Conservation (phyloP, 2,329 filamentous ascomycete species). For the Colletotrichum sp. region DNA sequence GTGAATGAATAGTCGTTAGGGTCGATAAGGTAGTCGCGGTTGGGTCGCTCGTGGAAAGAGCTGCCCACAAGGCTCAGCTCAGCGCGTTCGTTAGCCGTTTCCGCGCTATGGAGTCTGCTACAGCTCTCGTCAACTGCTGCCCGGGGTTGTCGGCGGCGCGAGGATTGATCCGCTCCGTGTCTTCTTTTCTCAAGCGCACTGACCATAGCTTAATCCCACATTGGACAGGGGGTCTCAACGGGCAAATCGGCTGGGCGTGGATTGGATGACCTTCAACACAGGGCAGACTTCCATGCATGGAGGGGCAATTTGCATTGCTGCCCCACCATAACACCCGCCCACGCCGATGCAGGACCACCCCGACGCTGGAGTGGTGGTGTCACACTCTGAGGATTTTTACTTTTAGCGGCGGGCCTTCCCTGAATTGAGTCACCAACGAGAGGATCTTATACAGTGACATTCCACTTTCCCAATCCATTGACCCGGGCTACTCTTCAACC, state of each 20-base stretch:
- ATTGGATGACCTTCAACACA: constrained; percentile 17
- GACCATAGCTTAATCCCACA: constrained; percentile 37
- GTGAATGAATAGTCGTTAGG: neutral
- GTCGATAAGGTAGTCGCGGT: neutral
- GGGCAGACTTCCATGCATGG: constrained; percentile 15
- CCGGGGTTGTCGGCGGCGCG: neutral
- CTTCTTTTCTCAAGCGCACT: constrained; percentile 24
- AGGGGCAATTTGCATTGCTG: constrained; percentile 22
- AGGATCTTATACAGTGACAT: constrained; percentile 18
- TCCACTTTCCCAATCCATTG: constrained; percentile 6
- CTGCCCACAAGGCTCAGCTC: neutral
- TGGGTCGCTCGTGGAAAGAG: neutral
- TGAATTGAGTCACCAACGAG: constrained; percentile 16
- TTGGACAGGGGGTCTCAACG: constrained; percentile 5
- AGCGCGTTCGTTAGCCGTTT: constrained; percentile 8
- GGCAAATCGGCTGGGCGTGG: constrained; percentile 18
- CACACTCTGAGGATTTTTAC: constrained; percentile 20
- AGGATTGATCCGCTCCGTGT: constrained; percentile 26
- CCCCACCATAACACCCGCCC: constrained; percentile 27
- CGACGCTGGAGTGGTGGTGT: constrained; percentile 14
- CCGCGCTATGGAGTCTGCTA: neutral
- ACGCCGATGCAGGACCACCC: constrained; percentile 30
- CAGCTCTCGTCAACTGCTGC: neutral
- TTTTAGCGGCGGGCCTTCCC: constrained; percentile 14
- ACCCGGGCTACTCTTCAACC: neutral